These are phyloP conservation scores for Eucalyptus sp. DNA, from an alignment of 345 rosid genomes.

Conservation along the genomic window DNA sequence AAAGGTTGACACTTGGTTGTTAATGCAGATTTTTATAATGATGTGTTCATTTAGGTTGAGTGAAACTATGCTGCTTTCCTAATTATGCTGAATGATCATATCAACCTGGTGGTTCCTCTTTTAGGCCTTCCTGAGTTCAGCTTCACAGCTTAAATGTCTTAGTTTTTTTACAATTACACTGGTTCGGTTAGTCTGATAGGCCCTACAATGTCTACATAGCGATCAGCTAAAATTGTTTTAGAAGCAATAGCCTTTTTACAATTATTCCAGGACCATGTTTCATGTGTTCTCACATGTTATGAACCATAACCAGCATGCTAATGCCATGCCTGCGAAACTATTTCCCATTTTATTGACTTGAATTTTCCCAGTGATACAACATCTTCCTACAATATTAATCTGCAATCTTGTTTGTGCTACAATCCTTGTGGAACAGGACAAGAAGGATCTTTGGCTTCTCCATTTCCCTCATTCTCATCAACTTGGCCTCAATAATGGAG, in stretches of 20 bases:
- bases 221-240: not conserved
- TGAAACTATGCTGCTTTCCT: not conserved
- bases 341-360: not conserved
- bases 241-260: not conserved
- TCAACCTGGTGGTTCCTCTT: not conserved
- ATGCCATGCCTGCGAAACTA: not conserved
- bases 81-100: not conserved
- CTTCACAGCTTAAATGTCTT: not conserved
- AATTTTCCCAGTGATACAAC: not conserved
- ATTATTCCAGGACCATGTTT: not conserved
- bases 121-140: not conserved
- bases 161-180: not conserved
- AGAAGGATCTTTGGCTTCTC: slow-evolving; percentile 76
- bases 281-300: not conserved
- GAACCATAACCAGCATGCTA: not conserved
- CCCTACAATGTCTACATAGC: not conserved
- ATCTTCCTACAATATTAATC: not conserved
- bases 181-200: not conserved
- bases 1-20: not conserved
- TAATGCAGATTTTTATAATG: not conserved
- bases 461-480: slow-evolving; percentile 71
- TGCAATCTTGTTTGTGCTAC: not conserved
- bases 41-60: not conserved
- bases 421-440: slow-evolving; percentile 36
- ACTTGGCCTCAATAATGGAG: slow-evolving; percentile 94